Conservation (phyloP, 352 stramenopile genomes). For the Phytophthora pisi region DNA sequence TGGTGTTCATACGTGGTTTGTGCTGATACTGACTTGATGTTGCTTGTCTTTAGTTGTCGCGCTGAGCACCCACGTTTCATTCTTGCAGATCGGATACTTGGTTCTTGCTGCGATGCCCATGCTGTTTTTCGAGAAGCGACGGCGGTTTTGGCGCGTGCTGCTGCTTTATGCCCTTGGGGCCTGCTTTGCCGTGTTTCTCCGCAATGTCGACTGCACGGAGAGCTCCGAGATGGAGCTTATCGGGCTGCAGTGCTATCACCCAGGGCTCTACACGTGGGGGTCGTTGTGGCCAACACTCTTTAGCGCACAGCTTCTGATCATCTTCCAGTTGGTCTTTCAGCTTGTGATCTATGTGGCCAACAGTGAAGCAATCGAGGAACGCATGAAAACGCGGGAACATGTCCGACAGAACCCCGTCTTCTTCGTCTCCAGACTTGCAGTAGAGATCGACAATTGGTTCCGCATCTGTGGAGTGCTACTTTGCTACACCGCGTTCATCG, state of each 20-base stretch:
- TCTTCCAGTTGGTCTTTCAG: conserved; percentile 86
- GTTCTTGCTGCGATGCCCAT: conserved; percentile 80
- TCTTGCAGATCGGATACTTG: conserved; percentile 86
- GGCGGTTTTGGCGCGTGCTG: conserved; percentile 79
- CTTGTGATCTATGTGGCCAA: conserved; percentile 86
- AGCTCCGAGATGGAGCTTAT: conserved; percentile 57
- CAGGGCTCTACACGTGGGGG: conserved; percentile 60
- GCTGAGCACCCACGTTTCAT: conserved; percentile 79
- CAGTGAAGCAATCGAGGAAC: conserved; percentile 70
- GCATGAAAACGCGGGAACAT: conserved; percentile 61
- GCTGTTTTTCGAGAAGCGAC: conserved; percentile 81
- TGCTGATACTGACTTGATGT: conserved; percentile 5
- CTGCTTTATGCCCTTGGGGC: conserved; percentile 72
- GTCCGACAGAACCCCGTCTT: conserved; percentile 75
- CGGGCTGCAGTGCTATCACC: conserved; percentile 75
- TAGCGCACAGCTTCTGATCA: conserved; percentile 83
- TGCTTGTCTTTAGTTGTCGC: conserved; percentile 57
- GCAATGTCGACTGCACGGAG: conserved; percentile 75
- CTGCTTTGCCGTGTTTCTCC: conserved; percentile 79
- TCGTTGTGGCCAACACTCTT: conserved; percentile 84
- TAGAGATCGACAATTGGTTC: conserved; percentile 84
- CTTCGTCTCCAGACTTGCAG: conserved; percentile 70
- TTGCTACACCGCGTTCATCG: conserved; percentile 77
- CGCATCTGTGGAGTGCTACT: conserved; percentile 63
- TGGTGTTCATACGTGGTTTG: background rate